Base-by-base conservation (phyloP, 1,284 basidiomycete species). In the Laetiporus sulphureus region DNA sequence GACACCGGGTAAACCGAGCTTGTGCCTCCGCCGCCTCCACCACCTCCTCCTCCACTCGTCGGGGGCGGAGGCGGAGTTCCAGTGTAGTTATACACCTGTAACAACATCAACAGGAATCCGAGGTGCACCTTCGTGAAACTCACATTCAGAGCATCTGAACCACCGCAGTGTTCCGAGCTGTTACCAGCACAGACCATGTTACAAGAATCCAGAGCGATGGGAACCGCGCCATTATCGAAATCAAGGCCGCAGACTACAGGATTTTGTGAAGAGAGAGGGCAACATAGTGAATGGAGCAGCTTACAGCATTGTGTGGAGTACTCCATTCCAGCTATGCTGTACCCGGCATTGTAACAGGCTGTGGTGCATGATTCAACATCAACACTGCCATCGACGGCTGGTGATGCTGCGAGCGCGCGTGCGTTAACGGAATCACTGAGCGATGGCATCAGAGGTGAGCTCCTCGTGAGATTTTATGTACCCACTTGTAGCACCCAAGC, bases 151-250 rank as follows among this genome's bases (percentile, higher is more conserved):
- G 61, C 52, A 32, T 61, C 57, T 3, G 83, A 73, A 23, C 83
- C 85, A 32, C 85, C 83, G 51, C 85, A 87, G 42, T 75, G 75
- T 52, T 83, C 72, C 2, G 67, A 64, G 36, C 64, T 64, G 48
- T 82, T 77, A 4, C 80, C 82, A 2, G 61, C 60, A 51, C 82
- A 85, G 5, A 69, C 53, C 83, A 85, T 84, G 47, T 68, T 71
- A 54, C 83, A 86, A 33, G 73, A 72, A 2, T 64, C 55, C 10
- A 68, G 57, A 2, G 72, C 51, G 0, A 69, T 67, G 0, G 67
- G 61, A 15, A 65, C 69, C 19, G 74, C 75, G 5, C 65, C 72
- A 47, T 71, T 67, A 19, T 49, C 50, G 36, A 84, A 64, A 11
- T 62, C 46, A 3, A 63, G 61, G 13, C 68, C 79, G 52, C 82